Conservation (phyloP, 257 asterid species). For the Rehmannia glutinosa region DNA sequence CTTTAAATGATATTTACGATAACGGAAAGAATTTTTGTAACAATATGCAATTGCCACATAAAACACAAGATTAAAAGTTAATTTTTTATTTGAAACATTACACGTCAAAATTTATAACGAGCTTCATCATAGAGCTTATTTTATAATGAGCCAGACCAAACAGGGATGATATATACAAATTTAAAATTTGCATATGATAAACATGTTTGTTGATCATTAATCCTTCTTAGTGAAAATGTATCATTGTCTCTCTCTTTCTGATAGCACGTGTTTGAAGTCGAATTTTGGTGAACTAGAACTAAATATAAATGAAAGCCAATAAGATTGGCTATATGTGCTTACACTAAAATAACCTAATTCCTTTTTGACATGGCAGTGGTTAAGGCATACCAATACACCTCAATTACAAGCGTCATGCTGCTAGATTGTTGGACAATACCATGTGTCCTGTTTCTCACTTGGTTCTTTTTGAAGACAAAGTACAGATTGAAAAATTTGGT, state of each 20-base stretch:
- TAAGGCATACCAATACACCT: conserved; percentile 94
- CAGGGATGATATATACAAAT: too few species aligned
- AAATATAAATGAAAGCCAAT: neutral
- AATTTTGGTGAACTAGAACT: neutral
- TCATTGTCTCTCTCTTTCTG: neutral
- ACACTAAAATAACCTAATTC: neutral
- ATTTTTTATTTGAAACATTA: too few species aligned
- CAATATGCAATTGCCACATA: too few species aligned
- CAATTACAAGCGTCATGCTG: conserved; percentile 92
- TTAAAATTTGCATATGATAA: neutral
- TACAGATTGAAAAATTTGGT: conserved; percentile 53
- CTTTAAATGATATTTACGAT: too few species aligned
- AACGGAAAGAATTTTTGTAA: too few species aligned
- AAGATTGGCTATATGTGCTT: neutral
- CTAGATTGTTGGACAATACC: conserved; percentile 99
- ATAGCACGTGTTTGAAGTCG: neutral
- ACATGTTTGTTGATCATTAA: neutral
- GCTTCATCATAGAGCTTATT: too few species aligned
- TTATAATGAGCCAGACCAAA: too few species aligned
- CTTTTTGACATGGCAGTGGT: conserved; percentile 57
- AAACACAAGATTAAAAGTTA: too few species aligned
- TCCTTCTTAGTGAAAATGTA: too few species aligned
- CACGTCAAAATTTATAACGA: too few species aligned
- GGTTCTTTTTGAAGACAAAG: conserved; percentile 84
- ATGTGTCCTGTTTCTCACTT: conserved; percentile 75